Evolutionary conservation across 2,329 filamentous ascomycete genomes (phyloP), one percentile per base, ranked within the genome.

Genomic region (Aspergillus ruber): DNA sequence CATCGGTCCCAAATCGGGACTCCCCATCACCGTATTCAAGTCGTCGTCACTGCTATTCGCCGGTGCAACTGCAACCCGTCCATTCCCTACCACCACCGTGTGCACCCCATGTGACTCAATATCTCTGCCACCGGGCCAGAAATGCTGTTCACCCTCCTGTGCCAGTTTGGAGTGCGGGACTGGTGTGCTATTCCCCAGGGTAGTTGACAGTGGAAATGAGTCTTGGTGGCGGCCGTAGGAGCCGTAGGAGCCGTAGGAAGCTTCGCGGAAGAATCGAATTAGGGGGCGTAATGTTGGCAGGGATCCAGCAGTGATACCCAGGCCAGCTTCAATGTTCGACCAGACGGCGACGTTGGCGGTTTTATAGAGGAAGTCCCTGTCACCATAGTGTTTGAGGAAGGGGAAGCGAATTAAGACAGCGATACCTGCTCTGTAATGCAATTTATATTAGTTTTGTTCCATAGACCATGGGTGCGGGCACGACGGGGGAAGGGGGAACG

Each of bases 321-420:
- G 55, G 6, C 63, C 62, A 3, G 59, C 58, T 51, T 66, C 63
- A 35, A 65, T 47, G 15, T 61, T 55, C 12, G 63, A 65, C 62
- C 62, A 66, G 32, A 73, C 68, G 40, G 68, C 62, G 42, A 73
- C 67, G 52, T 72, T 72, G 49, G 66, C 66, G 2, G 74, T 75
- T 42, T 73, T 66, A 52, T 64, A 62, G 25, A 63, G 42, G 7
- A 17, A 17, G 27, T n/a, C 10, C 8, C 9, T 12, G 27, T 64
- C 45, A 35, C 17, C 51, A 27, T 49, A 48, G 10, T 44, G 13
- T 7, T 50, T 38, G 9, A 58, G 29, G 43, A 46, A 58, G 4
- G 56, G 56, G 7, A 56, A 49, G n/a, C 56, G 53, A n/a, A 56
- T 43, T 8, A 58, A 51, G 2, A 58, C 56, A 1, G 60, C 61